Conservation (phyloP, 768 basidiomycete species). For the Omphalotus guepiniiformis region DNA sequence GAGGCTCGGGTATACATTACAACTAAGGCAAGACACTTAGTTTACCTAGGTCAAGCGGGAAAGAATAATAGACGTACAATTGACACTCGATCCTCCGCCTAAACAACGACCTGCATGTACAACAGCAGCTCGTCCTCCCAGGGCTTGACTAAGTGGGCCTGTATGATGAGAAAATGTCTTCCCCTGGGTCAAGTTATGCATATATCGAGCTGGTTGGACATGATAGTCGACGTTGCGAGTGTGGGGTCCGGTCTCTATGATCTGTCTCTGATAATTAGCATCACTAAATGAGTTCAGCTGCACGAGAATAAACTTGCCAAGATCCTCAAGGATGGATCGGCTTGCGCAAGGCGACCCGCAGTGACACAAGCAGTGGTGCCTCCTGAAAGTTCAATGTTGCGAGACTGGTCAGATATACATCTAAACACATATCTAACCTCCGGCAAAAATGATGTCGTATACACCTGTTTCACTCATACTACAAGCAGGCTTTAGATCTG, state of each 20-base stretch:
- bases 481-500: background rate
- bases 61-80: constrained; percentile 29
- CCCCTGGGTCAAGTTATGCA: constrained; percentile 28
- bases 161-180: constrained; percentile 32
- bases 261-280: background rate
- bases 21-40: constrained; percentile 6
- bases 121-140: constrained; percentile 27
- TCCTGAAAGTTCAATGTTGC: constrained; percentile 8
- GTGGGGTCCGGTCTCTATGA: constrained; percentile 38
- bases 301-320: constrained; percentile 20
- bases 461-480: constrained; percentile 1
- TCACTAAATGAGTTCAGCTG: background rate
- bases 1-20: constrained; percentile 39
- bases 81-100: constrained; percentile 46
- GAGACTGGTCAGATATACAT: background rate
- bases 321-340: constrained; percentile 35
- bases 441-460: constrained; percentile 34
- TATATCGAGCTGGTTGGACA: constrained; percentile 35
- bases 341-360: constrained; percentile 33
- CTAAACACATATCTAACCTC: constrained; percentile 18
- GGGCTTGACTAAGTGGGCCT: constrained; percentile 24
- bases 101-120: constrained; percentile 33
- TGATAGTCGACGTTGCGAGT: constrained; percentile 31
- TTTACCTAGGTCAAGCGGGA: too few species aligned
- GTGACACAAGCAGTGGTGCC: constrained; percentile 36